These are phyloP conservation scores for Coniochaeta pulveracea DNA, from an alignment of 2,329 filamentous ascomycete species.

Conservation along the genomic window DNA sequence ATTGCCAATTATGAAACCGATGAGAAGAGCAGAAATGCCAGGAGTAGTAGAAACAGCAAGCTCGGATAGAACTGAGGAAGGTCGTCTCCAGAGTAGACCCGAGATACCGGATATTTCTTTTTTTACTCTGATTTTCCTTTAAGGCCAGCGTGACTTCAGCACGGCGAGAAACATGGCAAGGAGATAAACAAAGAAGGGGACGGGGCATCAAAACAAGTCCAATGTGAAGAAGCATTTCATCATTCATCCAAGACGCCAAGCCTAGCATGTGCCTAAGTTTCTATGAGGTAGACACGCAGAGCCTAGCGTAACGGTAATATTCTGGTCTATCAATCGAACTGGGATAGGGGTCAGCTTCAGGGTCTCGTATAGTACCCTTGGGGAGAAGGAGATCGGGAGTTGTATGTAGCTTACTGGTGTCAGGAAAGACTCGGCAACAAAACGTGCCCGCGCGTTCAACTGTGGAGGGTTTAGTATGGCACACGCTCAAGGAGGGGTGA, in stretches of 20 bases:
- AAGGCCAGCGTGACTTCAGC: background rate
- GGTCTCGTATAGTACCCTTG: background rate
- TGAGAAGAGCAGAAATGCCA: no score
- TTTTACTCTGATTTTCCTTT: no score
- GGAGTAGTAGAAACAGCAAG: no score
- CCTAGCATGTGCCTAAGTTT: conserved; percentile 1
- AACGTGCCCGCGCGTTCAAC: conserved; percentile 93
- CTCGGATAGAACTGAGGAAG: no score
- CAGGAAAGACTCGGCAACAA: conserved; percentile 96
- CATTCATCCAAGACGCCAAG: conserved; percentile 1
- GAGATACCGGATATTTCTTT: no score
- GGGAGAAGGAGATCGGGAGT: background rate
- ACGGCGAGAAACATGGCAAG: background rate
- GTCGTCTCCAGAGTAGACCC: no score
- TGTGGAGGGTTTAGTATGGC: conserved; percentile 26
- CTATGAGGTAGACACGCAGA: background rate
- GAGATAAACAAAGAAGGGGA: background rate
- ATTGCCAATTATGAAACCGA: no score
- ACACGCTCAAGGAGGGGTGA: background rate
- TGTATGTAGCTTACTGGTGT: conserved; percentile 45
- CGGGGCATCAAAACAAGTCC: no score
- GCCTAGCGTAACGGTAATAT: no score
- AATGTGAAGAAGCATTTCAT: no score
- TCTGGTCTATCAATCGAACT: conserved; percentile 17
- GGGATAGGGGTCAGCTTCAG: background rate